A percentile compares a stretch with the other conserved stretches of the same genome.
Conservation (phyloP, 495 filamentous ascomycete genomes). For the Polyplosphaeria fusca region DNA sequence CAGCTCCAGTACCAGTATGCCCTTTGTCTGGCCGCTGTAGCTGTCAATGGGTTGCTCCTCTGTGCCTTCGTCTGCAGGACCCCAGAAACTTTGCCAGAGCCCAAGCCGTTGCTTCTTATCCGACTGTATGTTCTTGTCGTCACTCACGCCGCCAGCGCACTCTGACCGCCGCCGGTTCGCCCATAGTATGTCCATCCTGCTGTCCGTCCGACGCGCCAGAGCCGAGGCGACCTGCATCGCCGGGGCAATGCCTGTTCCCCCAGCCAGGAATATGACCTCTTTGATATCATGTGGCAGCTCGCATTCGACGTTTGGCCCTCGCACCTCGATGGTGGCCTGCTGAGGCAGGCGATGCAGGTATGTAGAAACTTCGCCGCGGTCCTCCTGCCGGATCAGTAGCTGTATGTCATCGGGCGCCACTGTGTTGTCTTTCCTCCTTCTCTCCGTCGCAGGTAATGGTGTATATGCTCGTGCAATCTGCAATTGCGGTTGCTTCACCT, state of each 20-base stretch:
- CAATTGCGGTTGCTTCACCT: conserved; percentile 89
- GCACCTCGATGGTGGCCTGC: conserved; percentile 64
- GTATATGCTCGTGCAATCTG: conserved; percentile 89
- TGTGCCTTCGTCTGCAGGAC: conserved; percentile 31
- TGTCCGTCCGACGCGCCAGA: conserved; percentile 45
- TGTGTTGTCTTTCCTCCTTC: conserved; percentile 39
- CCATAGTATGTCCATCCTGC: conserved; percentile 63
- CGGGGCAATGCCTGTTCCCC: conserved; percentile 90
- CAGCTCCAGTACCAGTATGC: conserved; percentile 59
- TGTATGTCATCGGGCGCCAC: conserved; percentile 43
- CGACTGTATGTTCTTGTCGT: conserved; percentile 13
- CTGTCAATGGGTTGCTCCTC: background rate
- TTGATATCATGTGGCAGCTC: conserved; percentile 53
- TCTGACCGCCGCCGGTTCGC: conserved; percentile 60
- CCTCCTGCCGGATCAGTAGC: conserved; percentile 49
- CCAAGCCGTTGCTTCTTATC: background rate
- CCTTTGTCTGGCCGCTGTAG: conserved; percentile 5
- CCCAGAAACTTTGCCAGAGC: conserved; percentile 27
- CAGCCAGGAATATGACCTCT: conserved; percentile 78
- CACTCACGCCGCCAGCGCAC: conserved; percentile 50
- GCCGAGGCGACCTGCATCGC: conserved; percentile 74
- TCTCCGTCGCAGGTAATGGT: conserved; percentile 59
- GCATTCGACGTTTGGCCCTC: conserved; percentile 74
- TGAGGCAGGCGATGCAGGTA: conserved; percentile 64
- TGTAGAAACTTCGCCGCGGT: conserved; percentile 52